A percentile compares a stretch with the other conserved stretches of the same genome.
These are phyloP conservation scores for Mycena sp. DNA, from an alignment of 1,284 basidiomycete species.

Conservation along the genomic window DNA sequence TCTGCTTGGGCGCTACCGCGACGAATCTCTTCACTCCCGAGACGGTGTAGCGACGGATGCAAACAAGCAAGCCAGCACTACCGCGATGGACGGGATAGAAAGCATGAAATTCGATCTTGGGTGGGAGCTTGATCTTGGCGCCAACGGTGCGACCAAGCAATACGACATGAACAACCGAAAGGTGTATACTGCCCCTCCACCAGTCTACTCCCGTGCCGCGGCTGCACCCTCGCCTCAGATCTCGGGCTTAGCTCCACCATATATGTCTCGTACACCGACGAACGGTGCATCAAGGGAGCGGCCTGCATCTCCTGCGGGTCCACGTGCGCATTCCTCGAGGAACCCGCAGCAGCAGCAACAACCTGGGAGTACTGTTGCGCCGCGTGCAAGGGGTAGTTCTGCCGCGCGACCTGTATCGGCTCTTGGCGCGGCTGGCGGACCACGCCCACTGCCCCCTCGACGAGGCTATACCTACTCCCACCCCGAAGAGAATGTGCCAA, in stretches of 20 bases:
- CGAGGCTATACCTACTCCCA: conserved; percentile 44
- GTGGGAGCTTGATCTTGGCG: conserved; percentile 46
- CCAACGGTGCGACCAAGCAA: conserved; percentile 23
- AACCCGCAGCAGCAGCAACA: conserved; percentile 24
- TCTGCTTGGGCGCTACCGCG: conserved; percentile 83
- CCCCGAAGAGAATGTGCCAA: conserved; percentile 15
- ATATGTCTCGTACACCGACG: conserved; percentile 34
- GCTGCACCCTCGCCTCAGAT: conserved; percentile 23
- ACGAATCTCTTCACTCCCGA: conserved; percentile 65
- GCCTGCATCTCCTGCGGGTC: conserved; percentile 58
- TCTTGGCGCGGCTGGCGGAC: conserved; percentile 32
- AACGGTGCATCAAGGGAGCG: conserved; percentile 47
- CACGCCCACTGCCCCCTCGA: conserved; percentile 43
- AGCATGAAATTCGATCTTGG: conserved; percentile 45
- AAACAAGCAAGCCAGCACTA: conserved; percentile 53
- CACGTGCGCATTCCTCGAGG: conserved; percentile 37
- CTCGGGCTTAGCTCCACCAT: conserved; percentile 31
- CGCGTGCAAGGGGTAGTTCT: conserved; percentile 24
- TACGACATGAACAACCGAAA: conserved; percentile 37
- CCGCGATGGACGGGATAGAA: conserved; percentile 30
- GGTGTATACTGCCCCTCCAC: conserved; percentile 19
- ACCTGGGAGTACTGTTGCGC: conserved; percentile 13
- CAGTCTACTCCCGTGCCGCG: conserved; percentile 32
- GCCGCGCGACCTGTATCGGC: conserved; percentile 32
- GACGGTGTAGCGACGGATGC: not conserved